Percentiles rank a stretch among this genome's conserved stretches.
These are phyloP conservation scores for Alternaria gansuensis DNA, from an alignment of 2,329 filamentous ascomycete genomes.

Conservation along the genomic window DNA sequence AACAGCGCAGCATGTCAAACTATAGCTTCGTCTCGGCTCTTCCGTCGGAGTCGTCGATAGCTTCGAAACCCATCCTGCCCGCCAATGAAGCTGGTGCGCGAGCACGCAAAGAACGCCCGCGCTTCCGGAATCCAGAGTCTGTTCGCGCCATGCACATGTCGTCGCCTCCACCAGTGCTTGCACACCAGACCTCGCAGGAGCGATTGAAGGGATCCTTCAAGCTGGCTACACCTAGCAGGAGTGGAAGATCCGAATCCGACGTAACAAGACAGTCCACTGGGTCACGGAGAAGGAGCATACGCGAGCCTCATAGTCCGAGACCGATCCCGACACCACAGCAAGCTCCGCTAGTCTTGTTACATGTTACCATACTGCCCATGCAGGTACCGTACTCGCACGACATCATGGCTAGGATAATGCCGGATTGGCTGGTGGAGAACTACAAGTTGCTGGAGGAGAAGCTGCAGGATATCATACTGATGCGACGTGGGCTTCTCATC, in stretches of 20 bases:
- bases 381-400: constrained; percentile 67
- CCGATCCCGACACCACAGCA: constrained; percentile 54
- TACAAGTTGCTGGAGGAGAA: constrained; percentile 75
- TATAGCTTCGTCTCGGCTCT: constrained; percentile 51
- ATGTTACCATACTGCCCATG: constrained; percentile 78
- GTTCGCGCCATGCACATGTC: constrained; percentile 77
- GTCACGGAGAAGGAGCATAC: constrained; percentile 40
- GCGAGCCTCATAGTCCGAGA: constrained; percentile 41
- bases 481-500: constrained; percentile 76
- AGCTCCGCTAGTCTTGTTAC: constrained; percentile 77
- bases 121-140: constrained; percentile 74
- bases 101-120: constrained; percentile 67
- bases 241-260: constrained; percentile 43
- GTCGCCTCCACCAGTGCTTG: constrained; percentile 59
- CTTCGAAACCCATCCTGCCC: constrained; percentile 43
- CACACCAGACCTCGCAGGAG: constrained; percentile 44
- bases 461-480: constrained; percentile 72
- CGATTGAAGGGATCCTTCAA: constrained; percentile 46
- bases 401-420: constrained; percentile 61
- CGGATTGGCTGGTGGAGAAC: constrained; percentile 62
- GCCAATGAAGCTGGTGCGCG: constrained; percentile 45
- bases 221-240: constrained; percentile 45
- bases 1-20: constrained; percentile 41
- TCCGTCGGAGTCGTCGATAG: constrained; percentile 51
- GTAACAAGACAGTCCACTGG: constrained; percentile 41